Percentiles rank a stretch among this genome's conserved stretches.
phyloP scores from a whole-genome alignment of 805 yeast genomes.

The Ogataea methanolica region DNA sequence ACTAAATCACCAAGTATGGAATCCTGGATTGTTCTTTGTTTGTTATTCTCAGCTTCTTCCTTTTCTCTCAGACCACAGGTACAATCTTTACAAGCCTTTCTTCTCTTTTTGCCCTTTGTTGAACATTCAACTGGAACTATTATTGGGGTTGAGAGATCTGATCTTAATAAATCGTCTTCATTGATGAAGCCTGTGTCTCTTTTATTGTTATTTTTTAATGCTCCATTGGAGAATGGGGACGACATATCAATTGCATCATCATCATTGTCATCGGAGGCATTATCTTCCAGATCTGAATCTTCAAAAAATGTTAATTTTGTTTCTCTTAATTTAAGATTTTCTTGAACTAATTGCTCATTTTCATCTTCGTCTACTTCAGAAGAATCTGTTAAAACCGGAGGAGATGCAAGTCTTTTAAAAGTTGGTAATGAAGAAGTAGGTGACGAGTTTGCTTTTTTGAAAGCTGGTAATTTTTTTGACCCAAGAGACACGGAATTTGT shows the following conservation, averaged over 20 bases:
- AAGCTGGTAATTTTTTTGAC: slow-evolving; percentile 23
- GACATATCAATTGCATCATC: slow-evolving; percentile 20
- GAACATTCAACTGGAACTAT: slow-evolving; percentile 55
- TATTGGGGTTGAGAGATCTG: slow-evolving; percentile 30
- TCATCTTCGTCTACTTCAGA: slow-evolving; percentile 40
- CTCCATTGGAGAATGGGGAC: background rate
- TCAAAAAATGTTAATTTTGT: slow-evolving; percentile 54
- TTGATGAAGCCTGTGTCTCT: slow-evolving; percentile 45
- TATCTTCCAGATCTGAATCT: slow-evolving; percentile 24
- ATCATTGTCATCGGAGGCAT: slow-evolving; percentile 15
- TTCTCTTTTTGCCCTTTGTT: slow-evolving; percentile 52
- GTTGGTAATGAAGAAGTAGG: slow-evolving; percentile 21
- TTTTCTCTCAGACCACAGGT: slow-evolving; percentile 92
- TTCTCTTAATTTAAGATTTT: slow-evolving; percentile 38
- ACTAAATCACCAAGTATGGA: slow-evolving; percentile 44
- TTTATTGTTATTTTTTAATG: slow-evolving; percentile 26
- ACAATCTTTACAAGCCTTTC: slow-evolving; percentile 97
- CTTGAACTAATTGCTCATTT: slow-evolving; percentile 29
- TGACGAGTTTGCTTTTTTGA: slow-evolving; percentile 21
- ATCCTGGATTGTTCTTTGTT: slow-evolving; percentile 40
- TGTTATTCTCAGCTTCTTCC: slow-evolving; percentile 61
- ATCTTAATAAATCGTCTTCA: slow-evolving; percentile 49
- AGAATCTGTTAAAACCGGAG: slow-evolving; percentile 41
- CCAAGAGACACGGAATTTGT: background rate
- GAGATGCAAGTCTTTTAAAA: slow-evolving; percentile 28